A percentile compares a stretch with the other conserved stretches of the same genome.
phyloP scores from a whole-genome alignment of 208 protist species.

The Leishmania mexicana region DNA sequence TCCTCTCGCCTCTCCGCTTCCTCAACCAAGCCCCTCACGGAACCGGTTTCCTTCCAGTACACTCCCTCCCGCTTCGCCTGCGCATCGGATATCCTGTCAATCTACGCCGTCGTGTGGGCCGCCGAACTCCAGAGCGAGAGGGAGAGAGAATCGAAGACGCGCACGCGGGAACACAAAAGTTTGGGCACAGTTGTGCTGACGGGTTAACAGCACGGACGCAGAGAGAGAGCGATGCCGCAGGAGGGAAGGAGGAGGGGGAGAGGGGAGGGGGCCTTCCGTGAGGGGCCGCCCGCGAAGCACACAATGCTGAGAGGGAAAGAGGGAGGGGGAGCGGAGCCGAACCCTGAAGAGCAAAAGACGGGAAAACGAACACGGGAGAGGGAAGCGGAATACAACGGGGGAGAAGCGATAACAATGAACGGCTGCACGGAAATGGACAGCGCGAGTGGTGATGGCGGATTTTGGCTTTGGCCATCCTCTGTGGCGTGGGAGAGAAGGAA shows the following conservation, averaged over 20 bases:
- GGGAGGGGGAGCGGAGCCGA: neutral
- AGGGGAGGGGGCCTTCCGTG: neutral
- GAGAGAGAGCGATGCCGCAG: neutral
- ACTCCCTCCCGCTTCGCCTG: neutral
- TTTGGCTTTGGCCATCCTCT: neutral
- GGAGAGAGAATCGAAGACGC: neutral
- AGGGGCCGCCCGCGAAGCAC: neutral
- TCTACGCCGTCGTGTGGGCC: neutral
- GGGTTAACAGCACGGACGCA: neutral
- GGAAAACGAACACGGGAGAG: neutral
- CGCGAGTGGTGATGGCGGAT: neutral
- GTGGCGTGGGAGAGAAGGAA: neutral
- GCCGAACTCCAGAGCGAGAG: neutral
- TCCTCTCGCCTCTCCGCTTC: neutral
- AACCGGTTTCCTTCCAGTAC: neutral
- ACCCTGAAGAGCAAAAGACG: neutral
- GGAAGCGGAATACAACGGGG: neutral
- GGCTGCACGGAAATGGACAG: neutral
- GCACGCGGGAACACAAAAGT: neutral
- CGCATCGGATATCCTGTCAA: neutral
- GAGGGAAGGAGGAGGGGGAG: neutral
- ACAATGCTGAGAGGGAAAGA: neutral
- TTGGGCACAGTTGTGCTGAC: neutral
- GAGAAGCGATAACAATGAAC: neutral
- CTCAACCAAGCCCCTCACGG: neutral